These are phyloP conservation scores for Mortierella sp. DNA, from an alignment of 371 early-diverging fungal species.

Conservation along the genomic window DNA sequence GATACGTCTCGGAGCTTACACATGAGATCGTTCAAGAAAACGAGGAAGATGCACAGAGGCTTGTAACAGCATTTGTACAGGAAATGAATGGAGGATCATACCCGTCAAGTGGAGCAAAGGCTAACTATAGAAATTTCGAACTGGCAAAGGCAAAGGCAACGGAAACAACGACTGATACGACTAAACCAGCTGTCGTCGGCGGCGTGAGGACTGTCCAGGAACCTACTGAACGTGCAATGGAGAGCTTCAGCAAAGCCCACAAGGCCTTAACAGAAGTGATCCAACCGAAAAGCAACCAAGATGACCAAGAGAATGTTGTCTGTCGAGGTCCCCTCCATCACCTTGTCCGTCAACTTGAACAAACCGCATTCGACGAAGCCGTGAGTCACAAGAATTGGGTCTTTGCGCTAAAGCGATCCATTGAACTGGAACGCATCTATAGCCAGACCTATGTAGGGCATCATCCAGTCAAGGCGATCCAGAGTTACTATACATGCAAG, in stretches of 20 bases:
- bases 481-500: slow-evolving; percentile 47
- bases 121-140: slow-evolving; percentile 34
- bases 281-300: background rate
- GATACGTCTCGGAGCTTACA: slow-evolving; percentile 13
- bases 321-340: slow-evolving; percentile 27
- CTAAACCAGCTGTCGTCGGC: slow-evolving; percentile 13
- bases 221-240: slow-evolving; percentile 23
- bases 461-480: slow-evolving; percentile 39
- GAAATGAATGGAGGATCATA: slow-evolving; percentile 34
- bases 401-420: slow-evolving; percentile 34
- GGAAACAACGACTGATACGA: slow-evolving; percentile 1
- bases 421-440: slow-evolving; percentile 26
- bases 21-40: slow-evolving; percentile 41
- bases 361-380: slow-evolving; percentile 38
- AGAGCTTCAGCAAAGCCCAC: slow-evolving; percentile 20
- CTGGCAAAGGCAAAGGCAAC: slow-evolving; percentile 19
- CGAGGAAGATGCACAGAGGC: slow-evolving; percentile 17
- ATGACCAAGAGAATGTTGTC: slow-evolving; percentile 6
- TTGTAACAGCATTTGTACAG: slow-evolving; percentile 16
- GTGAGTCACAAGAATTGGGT: slow-evolving; percentile 47
- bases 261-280: slow-evolving; percentile 19
- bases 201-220: slow-evolving; percentile 34
- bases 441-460: slow-evolving; percentile 29
- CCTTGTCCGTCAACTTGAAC: slow-evolving; percentile 28
- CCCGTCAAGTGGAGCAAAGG: background rate